Percentiles rank a stretch among this genome's conserved stretches.
Conservation (phyloP, 768 basidiomycete genomes). For the Naganishia randhawae region DNA sequence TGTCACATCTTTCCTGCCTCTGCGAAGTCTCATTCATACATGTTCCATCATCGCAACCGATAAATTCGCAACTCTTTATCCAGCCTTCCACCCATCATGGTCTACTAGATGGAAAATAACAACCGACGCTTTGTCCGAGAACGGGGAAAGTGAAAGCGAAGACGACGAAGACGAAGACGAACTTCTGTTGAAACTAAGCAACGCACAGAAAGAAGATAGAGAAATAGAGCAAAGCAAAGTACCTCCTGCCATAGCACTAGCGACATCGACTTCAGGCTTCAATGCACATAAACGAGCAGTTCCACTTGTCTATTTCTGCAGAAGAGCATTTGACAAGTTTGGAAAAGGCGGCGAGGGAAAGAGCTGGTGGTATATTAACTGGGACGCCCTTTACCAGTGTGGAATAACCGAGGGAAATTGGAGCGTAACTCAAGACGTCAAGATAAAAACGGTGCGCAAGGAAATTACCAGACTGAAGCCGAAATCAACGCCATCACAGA, state of each 20-base stretch:
- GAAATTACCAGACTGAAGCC: neutral
- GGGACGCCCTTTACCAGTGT: slow-evolving; percentile 1
- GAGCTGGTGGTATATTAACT: slow-evolving; percentile 29
- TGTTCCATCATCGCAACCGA: slow-evolving; percentile 29
- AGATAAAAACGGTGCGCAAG: neutral
- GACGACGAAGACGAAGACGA: slow-evolving; percentile 32
- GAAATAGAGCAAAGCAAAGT: slow-evolving; percentile 22
- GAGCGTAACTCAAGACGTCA: slow-evolving; percentile 24
- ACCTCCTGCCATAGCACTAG: slow-evolving; percentile 1
- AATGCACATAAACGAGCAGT: slow-evolving; percentile 24
- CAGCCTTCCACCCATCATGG: slow-evolving; percentile 40
- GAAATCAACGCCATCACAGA: neutral
- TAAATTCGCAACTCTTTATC: slow-evolving; percentile 36
- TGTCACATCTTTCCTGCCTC: slow-evolving; percentile 40
- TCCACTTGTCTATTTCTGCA: slow-evolving; percentile 30
- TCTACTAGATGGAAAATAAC: slow-evolving; percentile 25
- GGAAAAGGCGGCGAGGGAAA: slow-evolving; percentile 29
- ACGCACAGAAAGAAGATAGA: slow-evolving; percentile 23
- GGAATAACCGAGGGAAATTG: slow-evolving; percentile 22
- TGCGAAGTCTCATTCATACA: slow-evolving; percentile 42
- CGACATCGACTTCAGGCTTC: slow-evolving; percentile 23
- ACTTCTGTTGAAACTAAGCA: slow-evolving; percentile 30
- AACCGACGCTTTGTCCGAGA: slow-evolving; percentile 26
- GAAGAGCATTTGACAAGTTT: slow-evolving; percentile 32
- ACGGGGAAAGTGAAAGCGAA: slow-evolving; percentile 32